Evolutionary conservation across 2,329 filamentous ascomycete genomes (phyloP).

Genomic region (Akanthomyces uredinophilus): DNA sequence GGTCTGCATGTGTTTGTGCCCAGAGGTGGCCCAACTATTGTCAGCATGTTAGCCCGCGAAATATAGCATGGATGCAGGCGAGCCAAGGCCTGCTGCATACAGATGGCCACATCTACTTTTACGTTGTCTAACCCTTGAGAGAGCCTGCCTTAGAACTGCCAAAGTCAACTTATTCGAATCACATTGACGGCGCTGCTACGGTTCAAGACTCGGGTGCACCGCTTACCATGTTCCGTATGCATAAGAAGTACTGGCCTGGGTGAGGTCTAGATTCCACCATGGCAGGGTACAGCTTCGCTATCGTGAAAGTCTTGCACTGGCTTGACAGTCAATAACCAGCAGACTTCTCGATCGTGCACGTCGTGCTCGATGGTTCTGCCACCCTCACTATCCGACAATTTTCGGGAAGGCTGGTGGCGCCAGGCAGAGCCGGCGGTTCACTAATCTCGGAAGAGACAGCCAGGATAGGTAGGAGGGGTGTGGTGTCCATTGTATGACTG

Average conservation of each 20-base stretch:
- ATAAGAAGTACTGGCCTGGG: background rate
- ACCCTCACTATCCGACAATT: slow-evolving; percentile 3
- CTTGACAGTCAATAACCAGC: background rate
- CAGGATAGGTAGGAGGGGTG: slow-evolving; percentile 1
- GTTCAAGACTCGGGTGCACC: background rate
- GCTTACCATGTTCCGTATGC: background rate
- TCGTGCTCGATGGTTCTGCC: background rate
- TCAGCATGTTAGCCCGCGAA: background rate
- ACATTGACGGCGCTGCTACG: background rate
- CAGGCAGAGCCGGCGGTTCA: slow-evolving; percentile 1
- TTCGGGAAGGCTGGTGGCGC: slow-evolving; percentile 6
- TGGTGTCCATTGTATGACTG: background rate
- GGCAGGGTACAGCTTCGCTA: background rate
- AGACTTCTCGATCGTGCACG: background rate
- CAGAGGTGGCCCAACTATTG: background rate
- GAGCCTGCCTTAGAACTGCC: background rate
- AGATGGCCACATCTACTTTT: background rate
- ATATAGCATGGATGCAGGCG: background rate
- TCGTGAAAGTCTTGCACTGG: background rate
- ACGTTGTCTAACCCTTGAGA: background rate
- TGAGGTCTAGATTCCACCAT: background rate
- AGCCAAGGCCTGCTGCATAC: background rate
- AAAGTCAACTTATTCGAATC: background rate
- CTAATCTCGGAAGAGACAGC: slow-evolving; percentile 7
- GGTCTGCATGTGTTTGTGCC: background rate